phyloP scores from a whole-genome alignment of 768 basidiomycete genomes.

The Butyriboletus loyo region DNA sequence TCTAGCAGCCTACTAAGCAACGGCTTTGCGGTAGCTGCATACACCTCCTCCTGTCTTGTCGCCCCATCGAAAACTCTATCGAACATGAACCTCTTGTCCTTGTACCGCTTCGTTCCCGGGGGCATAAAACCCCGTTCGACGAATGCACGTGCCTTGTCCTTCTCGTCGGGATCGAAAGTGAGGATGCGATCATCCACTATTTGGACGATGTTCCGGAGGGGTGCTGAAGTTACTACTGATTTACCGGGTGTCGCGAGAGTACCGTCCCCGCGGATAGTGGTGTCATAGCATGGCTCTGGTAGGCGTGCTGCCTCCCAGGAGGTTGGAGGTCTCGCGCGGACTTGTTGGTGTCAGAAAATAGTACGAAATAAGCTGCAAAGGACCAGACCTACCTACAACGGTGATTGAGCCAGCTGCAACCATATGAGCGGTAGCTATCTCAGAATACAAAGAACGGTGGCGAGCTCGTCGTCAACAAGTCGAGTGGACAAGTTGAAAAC shows the following conservation, averaged over 20 bases:
- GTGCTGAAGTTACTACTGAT: conserved; percentile 48
- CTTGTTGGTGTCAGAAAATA: conserved; percentile 39
- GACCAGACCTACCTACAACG: conserved; percentile 60
- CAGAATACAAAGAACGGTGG: not conserved
- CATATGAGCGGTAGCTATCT: conserved; percentile 50
- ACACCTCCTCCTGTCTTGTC: conserved; percentile 82
- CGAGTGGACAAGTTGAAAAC: conserved; percentile 26
- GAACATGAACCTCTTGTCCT: conserved; percentile 96
- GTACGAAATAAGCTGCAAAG: not conserved
- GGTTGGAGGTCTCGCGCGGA: conserved; percentile 88
- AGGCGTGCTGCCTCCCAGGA: conserved; percentile 82
- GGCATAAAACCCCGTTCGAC: conserved; percentile 82
- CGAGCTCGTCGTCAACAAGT: not conserved
- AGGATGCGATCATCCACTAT: conserved; percentile 93
- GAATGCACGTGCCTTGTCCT: conserved; percentile 75
- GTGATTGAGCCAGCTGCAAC: conserved; percentile 85
- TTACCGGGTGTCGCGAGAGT: conserved; percentile 68
- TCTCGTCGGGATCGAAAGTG: conserved; percentile 94
- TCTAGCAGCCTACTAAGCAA: conserved; percentile 82
- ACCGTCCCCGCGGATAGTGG: conserved; percentile 78
- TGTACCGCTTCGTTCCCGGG: conserved; percentile 89
- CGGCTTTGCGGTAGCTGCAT: conserved; percentile 80
- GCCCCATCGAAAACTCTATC: conserved; percentile 87
- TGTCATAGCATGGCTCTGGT: conserved; percentile 70
- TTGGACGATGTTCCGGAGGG: conserved; percentile 76